Percentiles rank a stretch among this genome's conserved stretches.
phyloP scores from a whole-genome alignment of 345 rosid genomes.

The Dipteronia sinensis region DNA sequence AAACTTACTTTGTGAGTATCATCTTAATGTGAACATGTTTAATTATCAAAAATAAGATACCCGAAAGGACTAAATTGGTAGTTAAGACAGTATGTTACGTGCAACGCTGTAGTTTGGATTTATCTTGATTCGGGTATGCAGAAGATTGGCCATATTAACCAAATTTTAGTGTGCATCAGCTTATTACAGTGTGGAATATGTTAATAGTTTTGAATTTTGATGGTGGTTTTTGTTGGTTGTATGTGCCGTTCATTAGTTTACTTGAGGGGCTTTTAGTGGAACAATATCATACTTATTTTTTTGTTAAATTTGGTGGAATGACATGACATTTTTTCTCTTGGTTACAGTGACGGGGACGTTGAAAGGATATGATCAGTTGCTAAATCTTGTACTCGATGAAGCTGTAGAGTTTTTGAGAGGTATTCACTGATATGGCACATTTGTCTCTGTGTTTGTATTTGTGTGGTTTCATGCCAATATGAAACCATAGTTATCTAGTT shows the following conservation, averaged over 20 bases:
- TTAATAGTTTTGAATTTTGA: neutral
- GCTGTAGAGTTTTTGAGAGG: slow-evolving; percentile 88
- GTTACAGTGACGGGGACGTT: slow-evolving; percentile 85
- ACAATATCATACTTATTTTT: neutral
- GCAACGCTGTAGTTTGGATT: slow-evolving; percentile 1
- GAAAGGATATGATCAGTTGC: slow-evolving; percentile 92
- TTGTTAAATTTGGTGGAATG: slow-evolving; percentile 1
- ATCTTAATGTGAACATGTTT: neutral
- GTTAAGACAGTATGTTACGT: neutral
- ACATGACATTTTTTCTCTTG: neutral
- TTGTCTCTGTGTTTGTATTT: no score
- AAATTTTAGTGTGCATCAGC: neutral
- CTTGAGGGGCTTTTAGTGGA: neutral
- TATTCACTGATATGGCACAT: slow-evolving; percentile 30
- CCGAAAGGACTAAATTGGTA: neutral
- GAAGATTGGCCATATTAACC: neutral
- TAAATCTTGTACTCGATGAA: slow-evolving; percentile 93
- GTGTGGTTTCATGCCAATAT: neutral
- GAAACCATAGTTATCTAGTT: neutral
- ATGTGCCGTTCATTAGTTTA: neutral
- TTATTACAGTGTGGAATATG: neutral
- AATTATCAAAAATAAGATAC: neutral
- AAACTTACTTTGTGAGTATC: neutral
- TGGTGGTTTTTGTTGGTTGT: neutral
- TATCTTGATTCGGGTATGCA: neutral